Percentiles rank a stretch among this genome's conserved stretches.
These are phyloP conservation scores for Filobasidium wieringae DNA, from an alignment of 768 basidiomycete genomes.

Conservation along the genomic window DNA sequence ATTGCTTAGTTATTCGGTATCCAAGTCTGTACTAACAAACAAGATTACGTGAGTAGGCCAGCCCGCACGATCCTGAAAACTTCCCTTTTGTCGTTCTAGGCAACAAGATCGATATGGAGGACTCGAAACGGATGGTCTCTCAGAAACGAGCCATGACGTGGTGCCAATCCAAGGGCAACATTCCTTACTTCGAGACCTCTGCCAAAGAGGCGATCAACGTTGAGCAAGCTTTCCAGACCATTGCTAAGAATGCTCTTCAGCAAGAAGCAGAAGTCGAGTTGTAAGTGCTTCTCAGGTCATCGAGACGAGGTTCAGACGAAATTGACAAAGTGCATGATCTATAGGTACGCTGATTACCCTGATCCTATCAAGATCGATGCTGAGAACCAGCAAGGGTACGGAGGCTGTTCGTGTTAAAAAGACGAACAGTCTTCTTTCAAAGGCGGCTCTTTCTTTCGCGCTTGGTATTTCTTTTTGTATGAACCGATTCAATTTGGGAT, in stretches of 20 bases:
- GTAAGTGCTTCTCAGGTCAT: slow-evolving; percentile 45
- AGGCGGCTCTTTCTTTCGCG: too few species aligned
- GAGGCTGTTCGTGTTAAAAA: slow-evolving; percentile 23
- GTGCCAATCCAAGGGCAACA: slow-evolving; percentile 99
- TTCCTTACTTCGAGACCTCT: slow-evolving; percentile 98
- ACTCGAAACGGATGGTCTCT: slow-evolving; percentile 94
- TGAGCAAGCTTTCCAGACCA: slow-evolving; percentile 98
- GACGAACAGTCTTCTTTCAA: background rate
- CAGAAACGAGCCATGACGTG: slow-evolving; percentile 99
- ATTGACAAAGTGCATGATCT: background rate
- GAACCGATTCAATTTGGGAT: too few species aligned
- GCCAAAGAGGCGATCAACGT: slow-evolving; percentile 99
- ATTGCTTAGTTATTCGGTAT: background rate
- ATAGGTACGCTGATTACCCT: slow-evolving; percentile 92
- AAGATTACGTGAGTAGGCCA: slow-evolving; percentile 63
- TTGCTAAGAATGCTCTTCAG: slow-evolving; percentile 97
- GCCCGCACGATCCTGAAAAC: slow-evolving; percentile 97
- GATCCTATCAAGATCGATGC: slow-evolving; percentile 96
- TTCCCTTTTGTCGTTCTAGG: slow-evolving; percentile 98
- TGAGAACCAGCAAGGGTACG: slow-evolving; percentile 79
- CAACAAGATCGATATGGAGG: slow-evolving; percentile 99
- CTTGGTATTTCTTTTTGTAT: too few species aligned
- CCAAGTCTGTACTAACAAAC: background rate
- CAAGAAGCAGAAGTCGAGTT: slow-evolving; percentile 94
- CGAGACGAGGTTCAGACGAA: background rate